These are phyloP conservation scores for Thymus quinquecostatus DNA, from an alignment of 257 asterid genomes.

Conservation along the genomic window DNA sequence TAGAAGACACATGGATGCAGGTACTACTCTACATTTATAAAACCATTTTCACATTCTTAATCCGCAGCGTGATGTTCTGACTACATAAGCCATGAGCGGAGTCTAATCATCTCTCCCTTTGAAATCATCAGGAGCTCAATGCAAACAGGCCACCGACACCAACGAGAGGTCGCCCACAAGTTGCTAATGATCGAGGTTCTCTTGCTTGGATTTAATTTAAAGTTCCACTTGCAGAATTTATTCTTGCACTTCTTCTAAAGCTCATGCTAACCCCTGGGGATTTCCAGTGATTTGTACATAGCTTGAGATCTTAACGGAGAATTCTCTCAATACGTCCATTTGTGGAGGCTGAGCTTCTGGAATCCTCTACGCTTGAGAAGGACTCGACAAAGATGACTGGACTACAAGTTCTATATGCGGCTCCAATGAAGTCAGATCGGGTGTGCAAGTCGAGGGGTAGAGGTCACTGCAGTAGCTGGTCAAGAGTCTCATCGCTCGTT, in stretches of 20 bases:
- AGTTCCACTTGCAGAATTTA: conserved; percentile 44
- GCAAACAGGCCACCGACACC: conserved; percentile 99
- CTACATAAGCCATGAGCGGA: background rate
- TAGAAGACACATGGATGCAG: conserved; percentile 99
- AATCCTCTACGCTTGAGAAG: conserved; percentile 31
- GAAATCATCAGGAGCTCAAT: conserved; percentile 75
- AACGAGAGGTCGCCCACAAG: conserved; percentile 98
- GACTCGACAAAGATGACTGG: conserved; percentile 30
- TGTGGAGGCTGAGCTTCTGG: conserved; percentile 38
- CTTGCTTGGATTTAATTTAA: conserved; percentile 90
- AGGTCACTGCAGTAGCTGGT: conserved; percentile 32
- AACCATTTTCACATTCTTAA: background rate
- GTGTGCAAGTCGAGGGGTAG: conserved; percentile 30
- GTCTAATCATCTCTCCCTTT: conserved; percentile 18
- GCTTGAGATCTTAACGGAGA: conserved; percentile 46
- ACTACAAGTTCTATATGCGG: conserved; percentile 19
- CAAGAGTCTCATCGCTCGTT: conserved; percentile 30
- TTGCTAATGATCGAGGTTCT: conserved; percentile 85
- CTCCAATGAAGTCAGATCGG: conserved; percentile 33
- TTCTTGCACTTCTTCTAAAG: conserved; percentile 45
- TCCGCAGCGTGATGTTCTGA: background rate
- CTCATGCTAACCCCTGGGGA: conserved; percentile 64
- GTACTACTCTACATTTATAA: conserved; percentile 41
- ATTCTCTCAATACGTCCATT: conserved; percentile 28
- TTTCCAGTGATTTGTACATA: conserved; percentile 69